A percentile compares a stretch with the other conserved stretches of the same genome.
These are phyloP conservation scores for Oidium heveae DNA, from an alignment of 2,329 filamentous ascomycete species.

Conservation along the genomic window DNA sequence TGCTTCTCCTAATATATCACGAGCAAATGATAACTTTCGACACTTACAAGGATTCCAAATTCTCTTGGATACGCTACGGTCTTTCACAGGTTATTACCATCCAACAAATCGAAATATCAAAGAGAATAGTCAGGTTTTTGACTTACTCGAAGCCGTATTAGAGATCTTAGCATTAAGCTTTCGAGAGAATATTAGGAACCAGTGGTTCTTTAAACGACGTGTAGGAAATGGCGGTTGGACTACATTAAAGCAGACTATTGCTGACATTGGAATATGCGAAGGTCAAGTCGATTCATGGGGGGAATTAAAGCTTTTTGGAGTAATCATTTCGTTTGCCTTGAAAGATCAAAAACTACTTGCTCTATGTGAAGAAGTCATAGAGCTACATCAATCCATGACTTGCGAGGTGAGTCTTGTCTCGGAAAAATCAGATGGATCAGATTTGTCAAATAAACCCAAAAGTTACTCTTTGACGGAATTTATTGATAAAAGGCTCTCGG, in stretches of 20 bases:
- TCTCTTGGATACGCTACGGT: slow-evolving; percentile 41
- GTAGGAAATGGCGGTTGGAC: slow-evolving; percentile 60
- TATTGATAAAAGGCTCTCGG: slow-evolving; percentile 18
- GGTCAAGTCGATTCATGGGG: slow-evolving; percentile 43
- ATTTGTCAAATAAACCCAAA: slow-evolving; percentile 3
- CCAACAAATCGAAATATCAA: slow-evolving; percentile 32
- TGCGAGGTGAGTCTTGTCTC: slow-evolving; percentile 13
- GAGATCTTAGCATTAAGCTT: slow-evolving; percentile 41
- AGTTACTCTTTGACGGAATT: slow-evolving; percentile 9
- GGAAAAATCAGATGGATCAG: slow-evolving; percentile 4
- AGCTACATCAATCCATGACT: slow-evolving; percentile 13
- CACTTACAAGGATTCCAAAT: slow-evolving; percentile 55
- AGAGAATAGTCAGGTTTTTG: slow-evolving; percentile 40
- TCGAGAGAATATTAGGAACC: slow-evolving; percentile 60
- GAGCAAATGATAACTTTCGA: slow-evolving; percentile 56
- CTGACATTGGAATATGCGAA: slow-evolving; percentile 37
- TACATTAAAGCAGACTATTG: slow-evolving; percentile 46
- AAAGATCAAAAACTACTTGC: slow-evolving; percentile 50
- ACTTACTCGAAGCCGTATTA: slow-evolving; percentile 44
- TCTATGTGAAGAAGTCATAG: slow-evolving; percentile 29
- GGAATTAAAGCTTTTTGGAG: slow-evolving; percentile 53
- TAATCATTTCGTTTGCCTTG: slow-evolving; percentile 55
- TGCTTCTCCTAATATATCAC: slow-evolving; percentile 21
- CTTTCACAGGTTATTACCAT: slow-evolving; percentile 53
- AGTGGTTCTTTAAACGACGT: slow-evolving; percentile 57